phyloP scores from a whole-genome alignment of 2,329 filamentous ascomycete species.

The Chaetomiaceae sp. region DNA sequence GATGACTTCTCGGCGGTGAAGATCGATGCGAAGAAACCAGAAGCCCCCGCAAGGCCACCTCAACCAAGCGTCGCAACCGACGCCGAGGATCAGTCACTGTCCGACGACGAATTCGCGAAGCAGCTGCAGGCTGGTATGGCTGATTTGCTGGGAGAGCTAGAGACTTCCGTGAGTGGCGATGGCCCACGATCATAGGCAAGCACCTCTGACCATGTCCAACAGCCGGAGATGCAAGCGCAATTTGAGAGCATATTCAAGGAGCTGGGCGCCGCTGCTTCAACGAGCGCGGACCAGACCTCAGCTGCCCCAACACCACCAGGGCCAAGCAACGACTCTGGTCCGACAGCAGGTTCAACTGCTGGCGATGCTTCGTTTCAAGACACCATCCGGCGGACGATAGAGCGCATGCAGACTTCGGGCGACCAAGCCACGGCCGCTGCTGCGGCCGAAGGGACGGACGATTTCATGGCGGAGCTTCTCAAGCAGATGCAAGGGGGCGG shows the following conservation, averaged over 20 bases:
- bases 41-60: slow-evolving; percentile 22
- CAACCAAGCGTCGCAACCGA: slow-evolving; percentile 22
- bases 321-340: slow-evolving; percentile 19
- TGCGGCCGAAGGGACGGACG: slow-evolving; percentile 60
- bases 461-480: slow-evolving; percentile 86
- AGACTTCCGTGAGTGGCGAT: slow-evolving; percentile 45
- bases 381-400: slow-evolving; percentile 89
- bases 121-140: slow-evolving; percentile 90
- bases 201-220: not conserved
- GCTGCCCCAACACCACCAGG: slow-evolving; percentile 20
- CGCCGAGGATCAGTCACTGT: slow-evolving; percentile 33
- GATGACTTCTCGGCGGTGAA: slow-evolving; percentile 77
- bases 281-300: slow-evolving; percentile 26
- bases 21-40: slow-evolving; percentile 41
- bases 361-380: slow-evolving; percentile 75
- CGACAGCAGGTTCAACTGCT: slow-evolving; percentile 13
- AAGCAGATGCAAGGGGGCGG: slow-evolving; percentile 67
- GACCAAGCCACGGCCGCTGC: slow-evolving; percentile 77
- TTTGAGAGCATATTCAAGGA: slow-evolving; percentile 74
- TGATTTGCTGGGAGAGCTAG: slow-evolving; percentile 66
- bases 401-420: slow-evolving; percentile 86
- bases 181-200: not conserved
- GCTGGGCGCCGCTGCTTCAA: slow-evolving; percentile 49
- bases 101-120: slow-evolving; percentile 74
- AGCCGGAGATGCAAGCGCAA: slow-evolving; percentile 70